These are phyloP conservation scores for Raphanus sativus DNA, from an alignment of 345 rosid genomes.

Conservation along the genomic window DNA sequence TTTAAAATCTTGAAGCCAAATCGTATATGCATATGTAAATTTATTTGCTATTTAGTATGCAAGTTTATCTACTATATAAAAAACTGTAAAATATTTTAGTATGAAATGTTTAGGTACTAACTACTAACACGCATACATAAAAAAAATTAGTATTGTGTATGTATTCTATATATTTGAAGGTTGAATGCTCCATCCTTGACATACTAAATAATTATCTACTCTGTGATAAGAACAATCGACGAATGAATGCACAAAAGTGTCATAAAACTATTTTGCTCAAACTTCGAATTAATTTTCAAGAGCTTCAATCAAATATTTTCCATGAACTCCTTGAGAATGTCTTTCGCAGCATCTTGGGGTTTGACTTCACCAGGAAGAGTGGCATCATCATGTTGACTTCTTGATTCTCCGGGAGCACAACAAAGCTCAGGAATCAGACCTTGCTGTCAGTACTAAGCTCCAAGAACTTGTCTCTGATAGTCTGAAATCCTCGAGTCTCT, in stretches of 20 bases:
- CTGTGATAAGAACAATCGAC: too few relatives aligned
- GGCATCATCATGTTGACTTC: neutral
- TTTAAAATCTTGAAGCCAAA: neutral
- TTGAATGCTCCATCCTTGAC: too few relatives aligned
- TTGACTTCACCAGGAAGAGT: neutral
- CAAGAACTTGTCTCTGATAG: neutral
- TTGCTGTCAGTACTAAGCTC: slow-evolving; percentile 3
- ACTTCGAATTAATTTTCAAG: neutral
- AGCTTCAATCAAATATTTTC: neutral
- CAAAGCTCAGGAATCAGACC: neutral
- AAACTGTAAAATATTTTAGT: too few relatives aligned
- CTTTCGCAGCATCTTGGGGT: neutral
- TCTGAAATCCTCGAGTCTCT: neutral
- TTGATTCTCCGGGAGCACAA: neutral
- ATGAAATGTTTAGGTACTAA: too few relatives aligned
- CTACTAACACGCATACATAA: too few relatives aligned
- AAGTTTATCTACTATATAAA: too few relatives aligned
- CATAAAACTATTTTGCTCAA: neutral
- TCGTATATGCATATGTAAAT: too few relatives aligned
- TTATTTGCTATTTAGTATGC: too few relatives aligned
- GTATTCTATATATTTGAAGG: too few relatives aligned
- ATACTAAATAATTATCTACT: too few relatives aligned
- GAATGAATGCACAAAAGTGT: too few relatives aligned
- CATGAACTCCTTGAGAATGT: neutral
- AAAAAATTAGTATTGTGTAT: too few relatives aligned